phyloP scores from a whole-genome alignment of 352 stramenopile genomes.

The Achlya hypogyna region DNA sequence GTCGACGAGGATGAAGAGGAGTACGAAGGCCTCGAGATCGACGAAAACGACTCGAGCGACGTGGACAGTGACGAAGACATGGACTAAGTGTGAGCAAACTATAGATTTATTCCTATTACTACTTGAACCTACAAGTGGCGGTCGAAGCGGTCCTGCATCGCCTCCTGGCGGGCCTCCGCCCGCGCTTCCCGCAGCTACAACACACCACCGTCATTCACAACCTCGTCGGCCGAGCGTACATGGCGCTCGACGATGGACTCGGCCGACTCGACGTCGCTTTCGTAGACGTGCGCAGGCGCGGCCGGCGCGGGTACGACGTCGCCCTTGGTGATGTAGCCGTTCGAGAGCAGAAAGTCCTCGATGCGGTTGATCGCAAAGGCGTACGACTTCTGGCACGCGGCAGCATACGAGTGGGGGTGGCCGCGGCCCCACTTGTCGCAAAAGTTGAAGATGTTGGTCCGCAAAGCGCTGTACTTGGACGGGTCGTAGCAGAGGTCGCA shows the following conservation, averaged over 20 bases:
- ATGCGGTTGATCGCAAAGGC: background rate
- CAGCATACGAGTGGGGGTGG: background rate
- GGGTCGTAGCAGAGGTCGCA: background rate
- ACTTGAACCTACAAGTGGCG: background rate
- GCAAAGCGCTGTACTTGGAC: background rate
- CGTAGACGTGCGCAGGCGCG: background rate
- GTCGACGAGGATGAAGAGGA: conserved; percentile 28
- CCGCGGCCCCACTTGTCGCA: conserved; percentile 15
- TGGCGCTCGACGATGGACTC: conserved; percentile 15
- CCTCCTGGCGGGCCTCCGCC: background rate
- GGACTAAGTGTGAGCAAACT: conserved; percentile 28
- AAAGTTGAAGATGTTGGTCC: background rate
- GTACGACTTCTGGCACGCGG: conserved; percentile 3
- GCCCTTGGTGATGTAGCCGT: too few species aligned
- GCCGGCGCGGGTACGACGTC: too few species aligned
- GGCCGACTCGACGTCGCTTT: conserved; percentile 6
- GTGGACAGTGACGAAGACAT: conserved; percentile 78
- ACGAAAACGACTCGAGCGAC: conserved; percentile 42
- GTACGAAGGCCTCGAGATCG: conserved; percentile 35
- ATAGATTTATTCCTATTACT: background rate
- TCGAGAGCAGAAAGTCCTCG: background rate
- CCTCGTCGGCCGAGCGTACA: background rate
- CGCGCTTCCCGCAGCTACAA: conserved; percentile 8
- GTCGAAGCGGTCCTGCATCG: background rate
- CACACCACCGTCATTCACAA: background rate